Evolutionary conservation across 352 stramenopile genomes (phyloP), one percentile per base, ranked within the genome.

Genomic region (Phytophthora europaea): DNA sequence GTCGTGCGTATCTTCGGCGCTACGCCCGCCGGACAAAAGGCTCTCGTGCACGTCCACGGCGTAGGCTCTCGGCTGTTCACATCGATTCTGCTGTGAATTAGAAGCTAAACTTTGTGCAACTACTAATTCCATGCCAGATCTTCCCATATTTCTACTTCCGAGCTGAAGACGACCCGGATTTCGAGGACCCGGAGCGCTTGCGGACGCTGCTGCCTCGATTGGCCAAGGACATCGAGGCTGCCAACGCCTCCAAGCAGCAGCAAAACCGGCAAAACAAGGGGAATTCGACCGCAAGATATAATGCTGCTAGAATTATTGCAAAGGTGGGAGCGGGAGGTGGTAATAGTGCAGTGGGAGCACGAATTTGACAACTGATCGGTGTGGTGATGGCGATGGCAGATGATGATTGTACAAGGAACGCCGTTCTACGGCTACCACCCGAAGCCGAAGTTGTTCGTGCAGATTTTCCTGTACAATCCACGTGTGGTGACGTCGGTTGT

Each of bases 131-230:
- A 7, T 22, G n/a, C n/a, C 61, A 97, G 90, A 79, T 95, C 34
- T 94, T 95, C 51, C 90, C 90, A 22, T 97, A 97, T 67, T 96
- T 97, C 62, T 97, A 96, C 80, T 94, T 97, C 47, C 87, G 89
- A 54, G 81, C 84, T 5, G 85, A 95, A 61, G 72, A 84, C 50
- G 73, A 85, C 51, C 52, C 72, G 0, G 81, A 71, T 54, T 97
- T 96, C 48, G 86, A 96, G n/a, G 78, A 93, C 43, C 67, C 80
- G 0, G 77, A 89, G n/a, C 50, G 83, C 50, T 70, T 97, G 16
- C 71, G 81, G 8, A 61, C 51, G 18, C 69, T 96, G 28, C 69
- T 97, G 26, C 87, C 89, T 65, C 86, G 71, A 22, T 80, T 97
- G 61, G 90, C 85, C 0, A 82, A 83, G 72, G 89, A 95, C 40